Percentiles rank a stretch among this genome's conserved stretches.
phyloP scores from a whole-genome alignment of 192 early-diverging fungal species.

The Linnemannia hyalina region DNA sequence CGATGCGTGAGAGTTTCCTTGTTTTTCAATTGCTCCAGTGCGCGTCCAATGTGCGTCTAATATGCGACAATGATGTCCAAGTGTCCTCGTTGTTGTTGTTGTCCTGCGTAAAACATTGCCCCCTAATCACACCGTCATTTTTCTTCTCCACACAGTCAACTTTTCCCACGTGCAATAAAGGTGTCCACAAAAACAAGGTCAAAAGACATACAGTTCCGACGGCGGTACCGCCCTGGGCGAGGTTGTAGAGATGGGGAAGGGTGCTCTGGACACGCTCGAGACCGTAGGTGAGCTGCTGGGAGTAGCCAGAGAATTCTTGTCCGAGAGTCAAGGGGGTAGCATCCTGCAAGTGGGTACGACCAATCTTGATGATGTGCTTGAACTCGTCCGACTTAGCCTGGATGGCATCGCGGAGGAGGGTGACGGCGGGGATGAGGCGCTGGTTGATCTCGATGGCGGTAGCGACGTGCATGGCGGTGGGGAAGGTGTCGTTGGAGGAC shows the following conservation, averaged over 20 bases:
- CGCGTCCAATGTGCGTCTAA: too few relatives aligned
- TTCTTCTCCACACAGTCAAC: slow-evolving; percentile 15
- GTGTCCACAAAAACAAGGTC: not conserved
- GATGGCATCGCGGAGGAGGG: slow-evolving; percentile 84
- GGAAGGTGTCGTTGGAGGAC: slow-evolving; percentile 99
- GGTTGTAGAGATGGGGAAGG: slow-evolving; percentile 89
- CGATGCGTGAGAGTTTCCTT: not conserved
- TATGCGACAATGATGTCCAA: not conserved
- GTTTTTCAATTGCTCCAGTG: not conserved
- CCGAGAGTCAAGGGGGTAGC: slow-evolving; percentile 98
- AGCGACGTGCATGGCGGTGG: slow-evolving; percentile 99
- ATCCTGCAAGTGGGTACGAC: slow-evolving; percentile 98
- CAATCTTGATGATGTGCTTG: slow-evolving; percentile 97
- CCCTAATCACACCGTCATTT: not conserved
- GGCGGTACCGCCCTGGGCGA: slow-evolving; percentile 97
- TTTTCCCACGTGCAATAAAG: slow-evolving; percentile 22
- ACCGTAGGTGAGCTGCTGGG: slow-evolving; percentile 90
- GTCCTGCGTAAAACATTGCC: not conserved
- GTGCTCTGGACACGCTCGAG: slow-evolving; percentile 89
- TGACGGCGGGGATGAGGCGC: slow-evolving; percentile 89
- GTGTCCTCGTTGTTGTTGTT: not conserved
- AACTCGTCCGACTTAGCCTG: slow-evolving; percentile 85
- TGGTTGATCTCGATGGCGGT: slow-evolving; percentile 89
- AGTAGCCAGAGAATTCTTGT: slow-evolving; percentile 99
- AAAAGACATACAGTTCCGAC: slow-evolving; percentile 82